Percentiles rank a stretch among this genome's conserved stretches.
phyloP scores from a whole-genome alignment of 140 eudicot species.

The Senecio squalidus region DNA sequence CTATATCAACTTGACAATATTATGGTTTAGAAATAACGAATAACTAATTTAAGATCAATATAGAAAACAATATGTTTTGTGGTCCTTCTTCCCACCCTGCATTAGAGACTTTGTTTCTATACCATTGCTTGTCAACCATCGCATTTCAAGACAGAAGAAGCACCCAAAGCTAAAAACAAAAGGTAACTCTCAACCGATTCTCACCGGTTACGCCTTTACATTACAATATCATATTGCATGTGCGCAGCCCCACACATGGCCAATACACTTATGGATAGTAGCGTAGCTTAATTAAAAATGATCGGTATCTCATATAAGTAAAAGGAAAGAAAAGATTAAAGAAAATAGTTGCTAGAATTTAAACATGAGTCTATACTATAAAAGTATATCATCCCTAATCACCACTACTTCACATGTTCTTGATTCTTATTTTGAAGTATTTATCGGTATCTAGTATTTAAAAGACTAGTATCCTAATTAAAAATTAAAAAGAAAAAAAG shows the following conservation, averaged over 20 bases:
- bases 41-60: neutral
- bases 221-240: conserved; percentile 13
- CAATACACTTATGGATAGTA: too few relatives aligned
- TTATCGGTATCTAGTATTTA: too few relatives aligned
- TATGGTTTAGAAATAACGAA: conserved; percentile 25
- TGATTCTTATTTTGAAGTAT: too few relatives aligned
- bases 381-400: too few relatives aligned
- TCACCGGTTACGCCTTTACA: conserved; percentile 23
- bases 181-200: conserved; percentile 51
- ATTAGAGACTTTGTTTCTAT: conserved; percentile 32
- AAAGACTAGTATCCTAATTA: too few relatives aligned
- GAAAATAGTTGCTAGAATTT: too few relatives aligned
- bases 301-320: too few relatives aligned
- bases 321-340: too few relatives aligned
- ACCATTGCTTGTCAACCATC: conserved; percentile 31
- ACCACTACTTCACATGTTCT: too few relatives aligned
- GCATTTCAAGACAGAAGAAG: conserved; percentile 36
- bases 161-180: conserved; percentile 55
- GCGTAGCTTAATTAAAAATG: too few relatives aligned
- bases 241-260: conserved; percentile 7
- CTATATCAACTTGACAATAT: conserved; percentile 34
- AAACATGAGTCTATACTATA: too few relatives aligned
- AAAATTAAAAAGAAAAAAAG: too few relatives aligned
- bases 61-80: conserved; percentile 17
- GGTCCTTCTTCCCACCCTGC: conserved; percentile 38